phyloP scores from a whole-genome alignment of 345 rosid genomes.

The Carallia brachiata region DNA sequence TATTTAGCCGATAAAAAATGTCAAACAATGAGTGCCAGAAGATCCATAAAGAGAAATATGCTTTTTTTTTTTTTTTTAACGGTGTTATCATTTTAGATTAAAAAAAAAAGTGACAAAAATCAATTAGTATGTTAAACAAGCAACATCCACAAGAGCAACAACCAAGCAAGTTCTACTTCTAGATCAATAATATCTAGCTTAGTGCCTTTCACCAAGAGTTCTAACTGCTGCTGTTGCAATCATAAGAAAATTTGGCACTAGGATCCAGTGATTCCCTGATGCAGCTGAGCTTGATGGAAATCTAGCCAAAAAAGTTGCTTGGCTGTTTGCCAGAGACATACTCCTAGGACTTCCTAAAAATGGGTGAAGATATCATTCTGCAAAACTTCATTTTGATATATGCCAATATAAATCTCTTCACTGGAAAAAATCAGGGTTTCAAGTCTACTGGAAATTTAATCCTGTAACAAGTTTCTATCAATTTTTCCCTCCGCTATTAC shows the following conservation, averaged over 20 bases:
- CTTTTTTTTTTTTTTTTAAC: not conserved
- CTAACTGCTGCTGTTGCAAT: no score
- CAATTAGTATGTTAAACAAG: not conserved
- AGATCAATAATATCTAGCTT: not conserved
- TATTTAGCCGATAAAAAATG: not conserved
- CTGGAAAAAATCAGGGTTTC: no score
- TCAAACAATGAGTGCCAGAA: not conserved
- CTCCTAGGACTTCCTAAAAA: not conserved
- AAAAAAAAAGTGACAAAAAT: not conserved
- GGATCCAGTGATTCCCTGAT: not conserved
- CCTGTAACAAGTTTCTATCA: not conserved
- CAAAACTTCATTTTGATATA: no score
- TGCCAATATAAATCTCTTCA: no score
- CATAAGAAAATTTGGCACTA: not conserved
- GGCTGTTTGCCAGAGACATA: not conserved
- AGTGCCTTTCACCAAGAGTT: no score
- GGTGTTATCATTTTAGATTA: not conserved
- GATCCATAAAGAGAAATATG: no score
- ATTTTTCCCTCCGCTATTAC: not conserved
- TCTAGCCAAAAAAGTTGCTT: not conserved
- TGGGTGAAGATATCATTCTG: no score
- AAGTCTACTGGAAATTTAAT: no score
- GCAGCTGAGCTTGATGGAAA: not conserved
- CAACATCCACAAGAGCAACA: not conserved
- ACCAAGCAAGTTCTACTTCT: not conserved